Evolutionary conservation across 2,329 filamentous ascomycete genomes (phyloP).

Genomic region (Metarhizium album): DNA sequence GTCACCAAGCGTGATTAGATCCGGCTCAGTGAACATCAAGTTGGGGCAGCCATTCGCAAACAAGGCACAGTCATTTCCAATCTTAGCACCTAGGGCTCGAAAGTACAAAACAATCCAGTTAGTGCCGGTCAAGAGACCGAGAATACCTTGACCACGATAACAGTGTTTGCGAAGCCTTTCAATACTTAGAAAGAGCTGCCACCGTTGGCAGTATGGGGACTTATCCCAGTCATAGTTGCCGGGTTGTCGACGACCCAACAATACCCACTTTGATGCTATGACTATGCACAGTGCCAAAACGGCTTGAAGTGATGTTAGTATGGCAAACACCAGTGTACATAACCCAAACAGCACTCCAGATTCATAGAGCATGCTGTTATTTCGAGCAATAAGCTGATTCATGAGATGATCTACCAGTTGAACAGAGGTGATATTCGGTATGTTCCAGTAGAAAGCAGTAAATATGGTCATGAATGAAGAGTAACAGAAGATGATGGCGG

Average conservation of each 20-base stretch:
- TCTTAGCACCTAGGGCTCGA: slow-evolving; percentile 38
- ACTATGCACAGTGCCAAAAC: slow-evolving; percentile 31
- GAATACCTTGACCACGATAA: slow-evolving; percentile 37
- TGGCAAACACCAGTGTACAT: slow-evolving; percentile 27
- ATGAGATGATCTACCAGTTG: slow-evolving; percentile 31
- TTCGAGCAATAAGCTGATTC: slow-evolving; percentile 12
- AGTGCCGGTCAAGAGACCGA: slow-evolving; percentile 42
- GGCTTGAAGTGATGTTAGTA: slow-evolving; percentile 32
- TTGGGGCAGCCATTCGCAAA: slow-evolving; percentile 42
- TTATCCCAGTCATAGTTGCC: slow-evolving; percentile 49
- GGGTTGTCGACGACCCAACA: slow-evolving; percentile 37
- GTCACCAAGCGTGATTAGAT: slow-evolving; percentile 41
- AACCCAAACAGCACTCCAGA: slow-evolving; percentile 28
- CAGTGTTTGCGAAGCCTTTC: slow-evolving; percentile 39
- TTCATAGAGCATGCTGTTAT: slow-evolving; percentile 18
- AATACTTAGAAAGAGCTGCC: slow-evolving; percentile 42
- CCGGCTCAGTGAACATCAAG: slow-evolving; percentile 46
- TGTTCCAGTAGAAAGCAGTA: slow-evolving; percentile 40
- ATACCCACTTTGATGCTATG: slow-evolving; percentile 38
- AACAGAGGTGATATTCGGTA: slow-evolving; percentile 34
- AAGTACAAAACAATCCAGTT: slow-evolving; percentile 43
- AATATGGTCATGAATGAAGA: slow-evolving; percentile 34
- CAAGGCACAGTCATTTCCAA: slow-evolving; percentile 43
- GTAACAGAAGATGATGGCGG: slow-evolving; percentile 38
- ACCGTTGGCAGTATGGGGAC: slow-evolving; percentile 44